These are phyloP conservation scores for Bipolaris zeicola DNA, from an alignment of 2,329 filamentous ascomycete species.

Conservation along the genomic window DNA sequence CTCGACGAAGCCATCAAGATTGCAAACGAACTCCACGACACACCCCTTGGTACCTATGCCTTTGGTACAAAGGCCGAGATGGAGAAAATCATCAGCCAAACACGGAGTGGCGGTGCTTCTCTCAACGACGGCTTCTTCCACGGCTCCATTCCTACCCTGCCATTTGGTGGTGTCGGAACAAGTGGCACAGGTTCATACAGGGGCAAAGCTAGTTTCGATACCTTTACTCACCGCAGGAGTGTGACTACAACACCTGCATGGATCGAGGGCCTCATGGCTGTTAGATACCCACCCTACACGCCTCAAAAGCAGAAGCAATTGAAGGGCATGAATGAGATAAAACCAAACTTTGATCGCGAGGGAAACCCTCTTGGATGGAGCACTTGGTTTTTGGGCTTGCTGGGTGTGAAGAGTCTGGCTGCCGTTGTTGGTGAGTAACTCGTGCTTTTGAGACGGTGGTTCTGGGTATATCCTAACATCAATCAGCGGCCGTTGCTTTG, in stretches of 20 bases:
- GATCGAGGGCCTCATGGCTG: conserved; percentile 69
- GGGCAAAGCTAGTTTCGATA: conserved; percentile 74
- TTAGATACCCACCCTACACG: conserved; percentile 68
- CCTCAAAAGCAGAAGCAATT: conserved; percentile 61
- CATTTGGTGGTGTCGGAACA: conserved; percentile 83
- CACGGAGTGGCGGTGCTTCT: conserved; percentile 58
- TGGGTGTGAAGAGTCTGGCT: conserved; percentile 40
- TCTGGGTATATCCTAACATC: no score
- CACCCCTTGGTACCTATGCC: conserved; percentile 81
- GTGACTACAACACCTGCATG: conserved; percentile 68
- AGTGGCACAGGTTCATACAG: conserved; percentile 79
- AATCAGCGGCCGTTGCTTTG: conserved; percentile 9
- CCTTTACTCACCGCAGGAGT: conserved; percentile 66
- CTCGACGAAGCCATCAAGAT: conserved; percentile 85
- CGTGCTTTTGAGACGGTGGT: no score
- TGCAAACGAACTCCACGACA: conserved; percentile 80
- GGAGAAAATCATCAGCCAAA: conserved; percentile 62
- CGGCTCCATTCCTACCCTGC: conserved; percentile 69
- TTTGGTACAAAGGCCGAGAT: conserved; percentile 84
- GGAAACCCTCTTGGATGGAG: conserved; percentile 50
- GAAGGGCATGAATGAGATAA: conserved; percentile 56
- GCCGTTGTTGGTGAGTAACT: conserved; percentile 41
- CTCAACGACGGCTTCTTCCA: conserved; percentile 70
- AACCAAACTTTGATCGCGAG: conserved; percentile 66
- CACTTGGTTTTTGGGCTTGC: conserved; percentile 39